A percentile compares a stretch with the other conserved stretches of the same genome.
These are phyloP conservation scores for Eucalyptus erythrocorys DNA, from an alignment of 345 rosid genomes.

Conservation along the genomic window DNA sequence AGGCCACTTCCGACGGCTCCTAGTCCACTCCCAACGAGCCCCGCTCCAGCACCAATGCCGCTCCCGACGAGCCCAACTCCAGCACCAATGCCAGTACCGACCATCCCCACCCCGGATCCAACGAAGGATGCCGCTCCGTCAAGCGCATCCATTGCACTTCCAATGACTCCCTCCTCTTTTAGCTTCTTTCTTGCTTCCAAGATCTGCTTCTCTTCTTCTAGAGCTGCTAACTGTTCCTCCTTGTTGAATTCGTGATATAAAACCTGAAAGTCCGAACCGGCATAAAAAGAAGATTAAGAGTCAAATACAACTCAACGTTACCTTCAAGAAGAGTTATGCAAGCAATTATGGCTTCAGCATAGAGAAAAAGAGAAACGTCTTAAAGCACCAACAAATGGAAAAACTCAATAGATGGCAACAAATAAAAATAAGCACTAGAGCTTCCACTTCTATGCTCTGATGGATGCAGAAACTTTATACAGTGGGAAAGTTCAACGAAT, in stretches of 20 bases:
- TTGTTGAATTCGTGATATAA: slow-evolving; percentile 56
- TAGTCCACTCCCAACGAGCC: slow-evolving; percentile 38
- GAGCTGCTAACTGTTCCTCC: slow-evolving; percentile 77
- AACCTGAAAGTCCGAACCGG: slow-evolving; percentile 17
- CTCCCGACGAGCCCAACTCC: slow-evolving; percentile 61
- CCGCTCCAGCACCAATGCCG: slow-evolving; percentile 22
- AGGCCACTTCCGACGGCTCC: slow-evolving; percentile 76
- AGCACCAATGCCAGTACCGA: slow-evolving; percentile 63
- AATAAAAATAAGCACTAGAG: neutral
- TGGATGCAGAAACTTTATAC: neutral
- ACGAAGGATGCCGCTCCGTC: slow-evolving; percentile 57
- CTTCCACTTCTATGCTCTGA: neutral
- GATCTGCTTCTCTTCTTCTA: slow-evolving; percentile 79
- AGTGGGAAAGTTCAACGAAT: neutral
- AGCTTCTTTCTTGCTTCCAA: slow-evolving; percentile 65
- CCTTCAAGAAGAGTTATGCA: neutral
- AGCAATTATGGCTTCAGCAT: neutral
- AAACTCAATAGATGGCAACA: neutral
- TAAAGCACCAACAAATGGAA: neutral
- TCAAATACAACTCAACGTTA: neutral
- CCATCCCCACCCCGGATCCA: slow-evolving; percentile 51
- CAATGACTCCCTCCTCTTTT: slow-evolving; percentile 88
- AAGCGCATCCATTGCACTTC: slow-evolving; percentile 78
- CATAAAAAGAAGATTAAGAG: neutral
- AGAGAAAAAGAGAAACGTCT: neutral